A percentile compares a stretch with the other conserved stretches of the same genome.
phyloP scores from a whole-genome alignment of 2,329 filamentous ascomycete species.

The Botrytis cinerea region DNA sequence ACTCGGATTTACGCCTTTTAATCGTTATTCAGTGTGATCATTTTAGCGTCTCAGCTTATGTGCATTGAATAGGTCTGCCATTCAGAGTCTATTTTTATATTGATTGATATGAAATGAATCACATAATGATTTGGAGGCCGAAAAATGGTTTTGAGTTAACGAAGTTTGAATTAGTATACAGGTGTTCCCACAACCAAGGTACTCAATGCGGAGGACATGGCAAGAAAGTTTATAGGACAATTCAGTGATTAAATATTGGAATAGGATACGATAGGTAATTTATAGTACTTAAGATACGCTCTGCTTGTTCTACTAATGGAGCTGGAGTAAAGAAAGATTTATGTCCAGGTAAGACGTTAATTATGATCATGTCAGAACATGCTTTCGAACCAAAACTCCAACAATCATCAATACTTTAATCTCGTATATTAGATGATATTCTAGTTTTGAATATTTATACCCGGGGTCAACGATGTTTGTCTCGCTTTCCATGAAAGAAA shows the following conservation, averaged over 20 bases:
- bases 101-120: background rate
- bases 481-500: fast-evolving
- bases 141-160: background rate
- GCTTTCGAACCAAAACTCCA: background rate
- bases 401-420: background rate
- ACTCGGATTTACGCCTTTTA: background rate
- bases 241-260: background rate
- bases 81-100: too few relatives aligned
- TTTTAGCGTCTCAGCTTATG: too few relatives aligned
- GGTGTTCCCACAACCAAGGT: background rate
- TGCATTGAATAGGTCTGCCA: too few relatives aligned
- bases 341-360: background rate
- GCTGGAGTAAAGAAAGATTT: background rate
- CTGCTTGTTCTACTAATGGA: background rate
- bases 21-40: background rate
- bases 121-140: background rate
- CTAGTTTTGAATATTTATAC: background rate
- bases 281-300: background rate
- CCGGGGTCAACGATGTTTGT: background rate
- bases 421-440: background rate
- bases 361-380: background rate
- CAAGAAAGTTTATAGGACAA: background rate
- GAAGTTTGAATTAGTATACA: background rate
- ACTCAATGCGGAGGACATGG: background rate
- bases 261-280: background rate